Evolutionary conservation across 371 early-diverging fungal species (phyloP), one percentile per base, ranked within the genome.

Genomic region (Haplosporangium sp.): DNA sequence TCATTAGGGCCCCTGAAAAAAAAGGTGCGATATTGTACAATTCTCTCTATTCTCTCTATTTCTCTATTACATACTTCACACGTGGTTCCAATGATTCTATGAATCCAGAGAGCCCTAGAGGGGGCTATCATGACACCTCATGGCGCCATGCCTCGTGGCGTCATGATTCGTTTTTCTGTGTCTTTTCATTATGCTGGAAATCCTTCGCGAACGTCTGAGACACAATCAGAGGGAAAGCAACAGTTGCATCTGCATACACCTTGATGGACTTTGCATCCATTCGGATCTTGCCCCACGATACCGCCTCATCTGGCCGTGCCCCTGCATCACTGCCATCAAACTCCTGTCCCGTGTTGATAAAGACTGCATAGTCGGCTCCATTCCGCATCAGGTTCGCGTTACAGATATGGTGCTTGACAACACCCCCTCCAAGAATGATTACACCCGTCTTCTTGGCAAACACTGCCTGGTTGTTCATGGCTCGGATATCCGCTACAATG

Each of bases 281-380:
- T 53, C 92, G 86, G 67, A 99, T 98, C 85, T 99, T 99, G 45
- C 99, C 99, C 99, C 99, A 99, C 18, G 96, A 96, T 40, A 99
- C 93, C 10, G 99, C 99, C 80, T 99, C 99, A 64, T 99, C 99
- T 5, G 99, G 96, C 42, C 94, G 88, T 6, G 99, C 99, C 10
- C 99, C 99, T 14, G 99, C 96, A 87, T 99, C 99, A 81, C 95
- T 95, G 50, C 99, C 99, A 85, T 99, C 99, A 86, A 95, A 99
- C 81, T 99, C 99, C 74, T 96, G 96, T 1, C 94, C 99, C 0
- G 99, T 99, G 81, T 99, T 99, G 82, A 99, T 91, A 70, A 96
- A 96, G 2, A 99, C 99, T 11, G 99, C 96, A 81, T 92, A 98
- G 77, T 99, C 99, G 6, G 99, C 95, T 29, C 99, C 99, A 82